Base-by-base conservation (phyloP, 2,329 filamentous ascomycete species). In the Pseudodiploospora longispora region DNA sequence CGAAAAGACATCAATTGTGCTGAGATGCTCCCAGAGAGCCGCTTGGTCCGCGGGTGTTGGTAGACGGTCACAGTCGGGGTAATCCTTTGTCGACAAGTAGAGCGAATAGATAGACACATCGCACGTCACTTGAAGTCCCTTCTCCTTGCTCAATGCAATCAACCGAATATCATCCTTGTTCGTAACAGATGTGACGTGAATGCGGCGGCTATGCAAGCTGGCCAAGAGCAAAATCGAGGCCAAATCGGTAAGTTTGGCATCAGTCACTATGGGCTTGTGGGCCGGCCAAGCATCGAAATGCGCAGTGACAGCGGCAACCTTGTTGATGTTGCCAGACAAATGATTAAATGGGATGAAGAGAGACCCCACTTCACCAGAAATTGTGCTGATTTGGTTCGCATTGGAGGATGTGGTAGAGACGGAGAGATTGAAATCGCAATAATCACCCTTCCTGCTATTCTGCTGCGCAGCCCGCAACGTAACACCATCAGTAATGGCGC, bases 281-380 rank as follows among this genome's bases (percentile, higher is more conserved):
- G 72, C 70, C 32, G 85, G 85, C 85, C 85, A 90, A 27, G 80
- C 75, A 48, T 82, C 82, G 57, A 90, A 90, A 68, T 90, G 85
- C 48, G 82, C 78, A 42, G 83, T 87, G 49, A 89, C 83, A 7
- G 85, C 80, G 19, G 85, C 83, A 38, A 89, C 85, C 70, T 87
- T 87, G 74, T 80, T 88, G 62, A 90, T 88, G 63, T 89, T 90
- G 54, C 84, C 85, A 47, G 83, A 85, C 28, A 89, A 69, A 62
- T 87, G 78, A 64, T 90, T 87, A 72, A 90, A 90, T 10, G 85
- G 85, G 50, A 90, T 85, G 68, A 88, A 90, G 36, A 90, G 72
- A 19, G 85, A 87, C 29, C 85, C 86, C 44, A 90, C 85, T 52
- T 89, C 84, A 40, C 76, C 72, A 12, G 81, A 80, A 44, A 89